Conservation (phyloP, 768 basidiomycete species). For the Rhodotorula taiwanensis region DNA sequence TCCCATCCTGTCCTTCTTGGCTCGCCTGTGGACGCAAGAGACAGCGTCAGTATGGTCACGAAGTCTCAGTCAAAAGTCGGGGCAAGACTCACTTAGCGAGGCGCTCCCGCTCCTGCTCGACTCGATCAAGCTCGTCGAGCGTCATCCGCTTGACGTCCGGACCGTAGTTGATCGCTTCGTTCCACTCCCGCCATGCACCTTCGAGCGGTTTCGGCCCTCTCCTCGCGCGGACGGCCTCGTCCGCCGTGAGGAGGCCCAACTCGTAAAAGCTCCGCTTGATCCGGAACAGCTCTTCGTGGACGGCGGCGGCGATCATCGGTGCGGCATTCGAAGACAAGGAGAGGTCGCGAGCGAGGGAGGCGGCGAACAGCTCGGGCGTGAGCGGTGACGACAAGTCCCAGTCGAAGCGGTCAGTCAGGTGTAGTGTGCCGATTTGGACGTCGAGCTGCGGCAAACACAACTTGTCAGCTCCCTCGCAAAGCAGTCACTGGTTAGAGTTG, state of each 20-base stretch:
- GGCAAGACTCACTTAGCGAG: slow-evolving; percentile 45
- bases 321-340: slow-evolving; percentile 80
- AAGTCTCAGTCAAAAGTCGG: too few relatives aligned
- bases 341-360: slow-evolving; percentile 71
- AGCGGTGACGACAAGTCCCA: slow-evolving; percentile 89
- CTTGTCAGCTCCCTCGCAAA: neutral
- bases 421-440: slow-evolving; percentile 86
- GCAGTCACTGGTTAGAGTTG: too few relatives aligned
- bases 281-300: slow-evolving; percentile 90
- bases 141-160: slow-evolving; percentile 80
- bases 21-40: slow-evolving; percentile 10
- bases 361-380: slow-evolving; percentile 78
- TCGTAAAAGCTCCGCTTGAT: slow-evolving; percentile 94
- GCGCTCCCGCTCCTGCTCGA: slow-evolving; percentile 79
- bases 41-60: neutral
- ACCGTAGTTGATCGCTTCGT: slow-evolving; percentile 79
- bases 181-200: slow-evolving; percentile 94
- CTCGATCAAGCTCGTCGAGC: slow-evolving; percentile 82
- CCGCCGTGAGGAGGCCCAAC: slow-evolving; percentile 71
- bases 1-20: slow-evolving; percentile 23
- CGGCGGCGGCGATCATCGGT: slow-evolving; percentile 81
- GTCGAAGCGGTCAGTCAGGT: slow-evolving; percentile 90
- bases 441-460: slow-evolving; percentile 61
- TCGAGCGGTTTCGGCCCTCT: slow-evolving; percentile 71
- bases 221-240: slow-evolving; percentile 52